A percentile compares a stretch with the other conserved stretches of the same genome.
phyloP scores from a whole-genome alignment of 176 grass and related monocot genomes.

The Luzula sylvatica region DNA sequence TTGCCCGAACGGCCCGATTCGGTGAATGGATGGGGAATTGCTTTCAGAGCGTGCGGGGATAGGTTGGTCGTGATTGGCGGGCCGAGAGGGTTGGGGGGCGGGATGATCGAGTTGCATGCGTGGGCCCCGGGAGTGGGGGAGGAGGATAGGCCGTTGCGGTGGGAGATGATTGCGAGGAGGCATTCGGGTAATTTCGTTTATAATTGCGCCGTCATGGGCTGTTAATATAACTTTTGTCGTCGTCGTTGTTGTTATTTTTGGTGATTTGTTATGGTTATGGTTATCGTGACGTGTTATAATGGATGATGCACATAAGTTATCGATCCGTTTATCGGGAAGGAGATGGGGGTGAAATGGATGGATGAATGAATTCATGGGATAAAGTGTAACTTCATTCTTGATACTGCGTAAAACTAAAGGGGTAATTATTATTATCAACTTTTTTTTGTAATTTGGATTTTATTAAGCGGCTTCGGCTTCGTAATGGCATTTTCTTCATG shows the following conservation, averaged over 20 bases:
- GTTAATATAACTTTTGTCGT: slow-evolving; percentile 41
- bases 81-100: slow-evolving; percentile 64
- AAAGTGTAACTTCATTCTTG: slow-evolving; percentile 16
- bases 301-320: slow-evolving; percentile 7
- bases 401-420: slow-evolving; percentile 8
- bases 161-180: slow-evolving; percentile 93
- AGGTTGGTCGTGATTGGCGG: slow-evolving; percentile 86
- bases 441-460: slow-evolving; percentile 16
- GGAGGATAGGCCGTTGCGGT: slow-evolving; percentile 41
- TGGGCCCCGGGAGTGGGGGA: slow-evolving; percentile 41
- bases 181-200: slow-evolving; percentile 82
- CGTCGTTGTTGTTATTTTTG: slow-evolving; percentile 12
- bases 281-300: background rate
- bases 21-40: slow-evolving; percentile 95
- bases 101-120: slow-evolving; percentile 92
- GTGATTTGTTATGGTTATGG: slow-evolving; percentile 5
- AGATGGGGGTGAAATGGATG: background rate
- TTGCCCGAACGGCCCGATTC: slow-evolving; percentile 89
- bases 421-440: slow-evolving; percentile 9
- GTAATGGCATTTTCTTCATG: no score
- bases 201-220: slow-evolving; percentile 98
- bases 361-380: slow-evolving; percentile 6
- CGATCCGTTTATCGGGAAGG: background rate
- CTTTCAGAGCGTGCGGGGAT: slow-evolving; percentile 88
- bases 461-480: background rate